A percentile compares a stretch with the other conserved stretches of the same genome.
Evolutionary conservation across 768 basidiomycete species (phyloP).

Genomic region (Podaxis rugospora): DNA sequence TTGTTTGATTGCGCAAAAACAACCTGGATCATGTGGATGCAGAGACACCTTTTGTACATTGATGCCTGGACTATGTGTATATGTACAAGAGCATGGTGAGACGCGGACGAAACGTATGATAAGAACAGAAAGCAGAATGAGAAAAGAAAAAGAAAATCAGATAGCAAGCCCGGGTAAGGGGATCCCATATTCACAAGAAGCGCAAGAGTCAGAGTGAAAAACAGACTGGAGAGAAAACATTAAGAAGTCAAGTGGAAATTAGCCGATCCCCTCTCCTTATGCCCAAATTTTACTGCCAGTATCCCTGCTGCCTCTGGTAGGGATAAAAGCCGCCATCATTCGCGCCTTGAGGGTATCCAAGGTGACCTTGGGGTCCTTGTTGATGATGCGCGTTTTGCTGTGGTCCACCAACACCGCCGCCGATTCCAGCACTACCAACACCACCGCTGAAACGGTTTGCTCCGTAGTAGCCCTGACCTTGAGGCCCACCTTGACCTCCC

Average conservation of each 20-base stretch:
- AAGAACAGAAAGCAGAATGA: not conserved
- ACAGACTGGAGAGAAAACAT: not conserved
- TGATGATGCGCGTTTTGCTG: constrained; percentile 40
- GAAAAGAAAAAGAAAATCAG: constrained; percentile 2
- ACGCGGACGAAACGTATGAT: not conserved
- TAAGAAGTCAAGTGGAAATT: not conserved
- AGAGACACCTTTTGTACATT: constrained; percentile 12
- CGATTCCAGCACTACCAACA: constrained; percentile 30
- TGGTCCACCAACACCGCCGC: constrained; percentile 33
- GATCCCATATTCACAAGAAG: constrained; percentile 2
- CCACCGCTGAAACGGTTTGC: constrained; percentile 39
- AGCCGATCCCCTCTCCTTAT: not conserved
- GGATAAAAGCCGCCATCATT: constrained; percentile 68
- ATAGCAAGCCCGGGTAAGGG: not conserved
- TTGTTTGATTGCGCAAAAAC: constrained; percentile 9
- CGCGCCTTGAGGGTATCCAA: constrained; percentile 60
- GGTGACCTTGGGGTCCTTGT: constrained; percentile 49
- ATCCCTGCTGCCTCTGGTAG: constrained; percentile 62
- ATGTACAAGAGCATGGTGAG: constrained; percentile 7
- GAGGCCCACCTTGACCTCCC: constrained; percentile 43
- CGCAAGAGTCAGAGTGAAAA: not conserved
- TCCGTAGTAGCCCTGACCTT: constrained; percentile 47
- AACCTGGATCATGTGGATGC: not conserved
- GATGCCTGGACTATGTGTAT: constrained; percentile 8
- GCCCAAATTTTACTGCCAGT: constrained; percentile 47